These are phyloP conservation scores for Metschnikowia reukaufii DNA, from an alignment of 805 yeast species.

Conservation along the genomic window DNA sequence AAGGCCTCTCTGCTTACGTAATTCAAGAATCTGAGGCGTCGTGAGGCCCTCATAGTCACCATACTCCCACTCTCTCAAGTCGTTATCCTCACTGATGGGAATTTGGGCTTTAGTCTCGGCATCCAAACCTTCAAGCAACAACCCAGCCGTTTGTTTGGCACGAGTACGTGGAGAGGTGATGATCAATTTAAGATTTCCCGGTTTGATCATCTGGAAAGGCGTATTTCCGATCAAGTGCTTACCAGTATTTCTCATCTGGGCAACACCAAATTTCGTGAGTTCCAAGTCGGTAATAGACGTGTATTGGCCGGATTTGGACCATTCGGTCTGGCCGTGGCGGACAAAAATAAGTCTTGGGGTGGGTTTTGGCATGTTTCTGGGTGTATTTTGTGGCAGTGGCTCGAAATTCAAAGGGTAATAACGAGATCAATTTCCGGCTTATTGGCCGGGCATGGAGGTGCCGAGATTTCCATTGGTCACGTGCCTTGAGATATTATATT, in stretches of 20 bases:
- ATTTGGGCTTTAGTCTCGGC: slow-evolving; percentile 43
- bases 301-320: slow-evolving; percentile 93
- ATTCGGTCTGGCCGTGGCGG: slow-evolving; percentile 91
- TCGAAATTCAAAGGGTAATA: neutral
- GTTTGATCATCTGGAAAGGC: slow-evolving; percentile 57
- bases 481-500: too few relatives aligned
- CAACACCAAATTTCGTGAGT: slow-evolving; percentile 74
- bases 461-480: neutral
- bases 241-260: slow-evolving; percentile 76
- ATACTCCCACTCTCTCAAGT: slow-evolving; percentile 92
- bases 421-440: neutral
- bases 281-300: slow-evolving; percentile 84
- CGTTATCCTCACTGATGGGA: slow-evolving; percentile 52
- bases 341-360: slow-evolving; percentile 71
- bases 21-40: slow-evolving; percentile 62
- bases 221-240: slow-evolving; percentile 59
- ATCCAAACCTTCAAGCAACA: slow-evolving; percentile 54
- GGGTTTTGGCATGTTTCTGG: slow-evolving; percentile 14
- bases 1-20: slow-evolving; percentile 61
- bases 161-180: slow-evolving; percentile 80
- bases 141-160: slow-evolving; percentile 71
- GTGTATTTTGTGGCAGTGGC: neutral
- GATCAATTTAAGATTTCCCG: slow-evolving; percentile 59
- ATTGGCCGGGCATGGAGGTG: neutral
- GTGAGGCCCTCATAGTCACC: slow-evolving; percentile 91